Evolutionary conservation across 2,329 filamentous ascomycete species (phyloP), one percentile per base, ranked within the genome.

Genomic region (Torrubiella hemipterigena): DNA sequence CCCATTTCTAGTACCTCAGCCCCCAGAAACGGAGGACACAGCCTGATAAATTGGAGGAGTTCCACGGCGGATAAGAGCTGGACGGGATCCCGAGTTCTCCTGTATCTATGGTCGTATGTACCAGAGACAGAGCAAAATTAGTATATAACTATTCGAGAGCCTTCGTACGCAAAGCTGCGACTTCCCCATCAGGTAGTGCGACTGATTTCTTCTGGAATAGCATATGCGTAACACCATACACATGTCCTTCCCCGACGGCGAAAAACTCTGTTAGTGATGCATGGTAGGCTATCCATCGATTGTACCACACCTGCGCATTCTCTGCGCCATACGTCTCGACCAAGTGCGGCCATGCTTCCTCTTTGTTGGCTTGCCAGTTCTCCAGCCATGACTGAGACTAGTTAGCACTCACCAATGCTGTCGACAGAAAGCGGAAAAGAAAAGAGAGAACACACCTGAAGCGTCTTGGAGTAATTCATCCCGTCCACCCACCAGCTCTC

Each of bases 401-500:
- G n/a, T 22, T 12, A 17, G 5, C 22, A 3, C 22, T 38, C 21
- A 35, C 31, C 17, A 5, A 14, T 7, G 19, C 21, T 22, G 11
- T 10, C 19, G 6, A n/a, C n/a, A n/a, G n/a, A n/a, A n/a, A n/a
- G n/a, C n/a, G n/a, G n/a, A n/a, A n/a, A n/a, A n/a, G n/a, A n/a
- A n/a, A 11, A n/a, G 14, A 9, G 23, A 7, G 20, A 36, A 46
- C 58, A 48, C 46, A 69, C 69, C 61, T 82, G 76, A 46, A 77
- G 81, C 1, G 77, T 81, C 54, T 69, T 73, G 9, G 73, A 75
- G 46, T 82, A 83, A 42, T 82, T 68, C 44, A 59, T 62, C 4
- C 78, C 77, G 40, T 67, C 77, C 7, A 82, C 69, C 77, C 77
- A 82, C 78, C 77, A 83, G 51, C 81, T 74, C 41, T 61, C 58